Percentiles rank a stretch among this genome's conserved stretches.
Evolutionary conservation across 257 asterid species (phyloP).

Genomic region (Perilla frutescens): DNA sequence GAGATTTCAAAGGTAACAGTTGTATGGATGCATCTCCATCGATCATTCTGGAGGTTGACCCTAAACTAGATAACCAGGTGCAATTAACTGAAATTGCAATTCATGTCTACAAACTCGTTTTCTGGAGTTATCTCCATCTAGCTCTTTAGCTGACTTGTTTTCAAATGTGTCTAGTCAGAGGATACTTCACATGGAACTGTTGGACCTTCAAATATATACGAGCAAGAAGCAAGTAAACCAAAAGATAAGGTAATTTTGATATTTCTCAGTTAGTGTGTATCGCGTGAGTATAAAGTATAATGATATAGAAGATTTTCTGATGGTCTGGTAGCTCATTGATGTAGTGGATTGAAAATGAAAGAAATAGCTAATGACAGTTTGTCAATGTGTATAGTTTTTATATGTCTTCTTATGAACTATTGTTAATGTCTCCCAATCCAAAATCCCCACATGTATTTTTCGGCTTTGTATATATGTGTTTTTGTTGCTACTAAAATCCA

Average conservation of each 20-base stretch:
- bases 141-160: conserved; percentile 18
- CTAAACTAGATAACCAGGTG: conserved; percentile 77
- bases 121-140: background rate
- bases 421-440: background rate
- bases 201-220: conserved; percentile 73
- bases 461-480: background rate
- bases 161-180: conserved; percentile 56
- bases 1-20: conserved; percentile 71
- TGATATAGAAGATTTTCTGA: background rate
- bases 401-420: background rate
- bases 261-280: no score
- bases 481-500: background rate
- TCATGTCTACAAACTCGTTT: background rate
- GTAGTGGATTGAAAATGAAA: background rate
- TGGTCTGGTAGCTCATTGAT: background rate
- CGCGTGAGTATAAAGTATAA: no score
- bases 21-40: conserved; percentile 59
- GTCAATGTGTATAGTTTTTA: background rate
- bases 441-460: background rate
- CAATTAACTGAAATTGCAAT: background rate
- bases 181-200: conserved; percentile 81
- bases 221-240: conserved; percentile 75
- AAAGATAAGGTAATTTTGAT: conserved; percentile 66
- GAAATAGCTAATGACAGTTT: background rate
- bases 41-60: conserved; percentile 63